phyloP scores from a whole-genome alignment of 2,329 filamentous ascomycete species.

The Cordyceps cicadae region DNA sequence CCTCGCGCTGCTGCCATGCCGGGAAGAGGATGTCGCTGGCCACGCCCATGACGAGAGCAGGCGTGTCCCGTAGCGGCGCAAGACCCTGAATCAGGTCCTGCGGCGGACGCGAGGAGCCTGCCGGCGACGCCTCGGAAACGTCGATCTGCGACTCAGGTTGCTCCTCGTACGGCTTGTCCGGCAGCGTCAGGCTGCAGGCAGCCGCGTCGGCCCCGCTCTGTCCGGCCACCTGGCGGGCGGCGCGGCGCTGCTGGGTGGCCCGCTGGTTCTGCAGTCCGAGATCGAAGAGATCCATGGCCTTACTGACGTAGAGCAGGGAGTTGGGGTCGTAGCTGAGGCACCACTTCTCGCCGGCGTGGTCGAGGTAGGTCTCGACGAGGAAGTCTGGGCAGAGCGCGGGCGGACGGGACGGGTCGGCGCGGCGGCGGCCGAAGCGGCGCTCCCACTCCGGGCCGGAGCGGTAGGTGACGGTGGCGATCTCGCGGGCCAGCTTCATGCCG shows the following conservation, averaged over 20 bases:
- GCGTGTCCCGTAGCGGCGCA: slow-evolving; percentile 61
- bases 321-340: slow-evolving; percentile 95
- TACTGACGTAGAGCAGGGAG: slow-evolving; percentile 90
- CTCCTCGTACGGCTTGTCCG: slow-evolving; percentile 78
- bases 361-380: slow-evolving; percentile 93
- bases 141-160: slow-evolving; percentile 46
- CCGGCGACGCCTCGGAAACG: slow-evolving; percentile 16
- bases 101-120: slow-evolving; percentile 50
- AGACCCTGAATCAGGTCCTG: slow-evolving; percentile 74
- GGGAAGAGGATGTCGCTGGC: slow-evolving; percentile 95
- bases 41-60: slow-evolving; percentile 84
- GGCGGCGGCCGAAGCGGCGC: slow-evolving; percentile 77
- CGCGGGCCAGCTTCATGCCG: slow-evolving; percentile 94
- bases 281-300: slow-evolving; percentile 98
- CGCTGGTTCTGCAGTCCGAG: slow-evolving; percentile 65
- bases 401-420: slow-evolving; percentile 77
- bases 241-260: slow-evolving; percentile 53
- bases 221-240: slow-evolving; percentile 45
- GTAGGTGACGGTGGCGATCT: slow-evolving; percentile 97
- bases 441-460: slow-evolving; percentile 97
- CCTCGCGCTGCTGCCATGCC: slow-evolving; percentile 94
- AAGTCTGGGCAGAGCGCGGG: slow-evolving; percentile 97
- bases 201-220: slow-evolving; percentile 31
- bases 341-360: slow-evolving; percentile 97
- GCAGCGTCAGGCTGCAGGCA: slow-evolving; percentile 71